A percentile compares a stretch with the other conserved stretches of the same genome.
phyloP scores from a whole-genome alignment of 106 monocot species.

The Platanthera zijinensis region DNA sequence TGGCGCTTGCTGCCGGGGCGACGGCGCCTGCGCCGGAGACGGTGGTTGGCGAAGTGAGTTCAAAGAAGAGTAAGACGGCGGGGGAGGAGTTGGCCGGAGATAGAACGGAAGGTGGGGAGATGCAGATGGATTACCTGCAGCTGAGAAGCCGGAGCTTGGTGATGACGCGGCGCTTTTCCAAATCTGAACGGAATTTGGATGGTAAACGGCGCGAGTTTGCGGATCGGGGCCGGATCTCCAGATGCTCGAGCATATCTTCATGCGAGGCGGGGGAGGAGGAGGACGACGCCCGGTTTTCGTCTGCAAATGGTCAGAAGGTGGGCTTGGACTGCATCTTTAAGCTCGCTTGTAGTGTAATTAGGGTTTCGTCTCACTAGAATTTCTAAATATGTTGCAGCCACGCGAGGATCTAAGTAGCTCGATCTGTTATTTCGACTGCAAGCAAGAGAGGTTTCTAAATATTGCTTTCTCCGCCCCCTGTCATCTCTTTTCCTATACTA shows the following conservation, averaged over 20 bases:
- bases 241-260: conserved; percentile 15
- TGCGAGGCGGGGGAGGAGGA: conserved; percentile 5
- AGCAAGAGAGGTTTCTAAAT: conserved; percentile 16
- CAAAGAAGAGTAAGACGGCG: conserved; percentile 9
- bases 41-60: background rate
- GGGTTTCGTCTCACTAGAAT: background rate
- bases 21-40: background rate
- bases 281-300: background rate
- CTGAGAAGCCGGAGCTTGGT: conserved; percentile 16
- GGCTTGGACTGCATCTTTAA: conserved; percentile 4
- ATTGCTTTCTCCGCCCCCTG: background rate
- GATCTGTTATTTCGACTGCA: conserved; percentile 11
- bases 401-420: conserved; percentile 9
- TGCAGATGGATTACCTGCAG: conserved; percentile 16
- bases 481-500: background rate
- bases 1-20: conserved; percentile 13
- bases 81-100: background rate
- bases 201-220: background rate
- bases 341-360: background rate
- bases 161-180: conserved; percentile 7
- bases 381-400: conserved; percentile 4
- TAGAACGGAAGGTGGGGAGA: conserved; percentile 2
- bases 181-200: conserved; percentile 1
- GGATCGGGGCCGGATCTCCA: conserved; percentile 13
- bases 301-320: conserved; percentile 24